Conservation (phyloP, 208 protist species). For the Porcisia deanei region DNA sequence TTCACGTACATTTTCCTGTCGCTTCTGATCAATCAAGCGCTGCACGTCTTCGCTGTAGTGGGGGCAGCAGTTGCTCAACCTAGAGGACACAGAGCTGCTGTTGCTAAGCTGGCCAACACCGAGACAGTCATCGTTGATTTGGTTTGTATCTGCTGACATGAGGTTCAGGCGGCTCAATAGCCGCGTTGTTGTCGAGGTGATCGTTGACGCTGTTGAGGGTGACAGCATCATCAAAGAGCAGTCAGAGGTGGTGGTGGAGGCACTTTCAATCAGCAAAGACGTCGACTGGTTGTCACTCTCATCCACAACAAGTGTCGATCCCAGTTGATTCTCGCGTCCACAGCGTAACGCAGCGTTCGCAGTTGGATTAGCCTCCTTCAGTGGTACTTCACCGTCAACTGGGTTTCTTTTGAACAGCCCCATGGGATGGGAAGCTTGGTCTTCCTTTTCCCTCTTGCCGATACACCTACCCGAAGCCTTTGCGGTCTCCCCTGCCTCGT, state of each 20-base stretch:
- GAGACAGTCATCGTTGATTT: not conserved
- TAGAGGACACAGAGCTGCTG: not conserved
- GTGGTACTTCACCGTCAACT: not conserved
- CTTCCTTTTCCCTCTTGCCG: not conserved
- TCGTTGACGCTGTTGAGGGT: constrained; percentile 1
- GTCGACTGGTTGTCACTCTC: not conserved
- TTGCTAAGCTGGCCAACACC: not conserved
- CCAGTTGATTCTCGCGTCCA: not conserved
- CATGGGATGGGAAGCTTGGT: too few species aligned
- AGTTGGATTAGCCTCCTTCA: not conserved
- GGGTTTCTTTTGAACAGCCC: not conserved
- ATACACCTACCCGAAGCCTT: not conserved
- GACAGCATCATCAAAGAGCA: constrained; percentile 10
- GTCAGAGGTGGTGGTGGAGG: constrained; percentile 21
- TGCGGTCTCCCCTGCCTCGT: not conserved
- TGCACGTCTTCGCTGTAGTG: constrained; percentile 36
- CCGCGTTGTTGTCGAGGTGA: not conserved
- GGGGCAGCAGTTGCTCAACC: constrained; percentile 28
- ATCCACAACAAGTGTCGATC: not conserved
- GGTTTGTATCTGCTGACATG: not conserved
- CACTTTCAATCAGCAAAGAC: constrained; percentile 4
- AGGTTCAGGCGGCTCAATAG: constrained; percentile 11
- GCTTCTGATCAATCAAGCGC: constrained; percentile 40
- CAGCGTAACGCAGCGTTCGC: too few species aligned
- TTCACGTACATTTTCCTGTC: constrained; percentile 34